These are phyloP conservation scores for Acacia pycnantha DNA, from an alignment of 331 rosid species.

Conservation along the genomic window DNA sequence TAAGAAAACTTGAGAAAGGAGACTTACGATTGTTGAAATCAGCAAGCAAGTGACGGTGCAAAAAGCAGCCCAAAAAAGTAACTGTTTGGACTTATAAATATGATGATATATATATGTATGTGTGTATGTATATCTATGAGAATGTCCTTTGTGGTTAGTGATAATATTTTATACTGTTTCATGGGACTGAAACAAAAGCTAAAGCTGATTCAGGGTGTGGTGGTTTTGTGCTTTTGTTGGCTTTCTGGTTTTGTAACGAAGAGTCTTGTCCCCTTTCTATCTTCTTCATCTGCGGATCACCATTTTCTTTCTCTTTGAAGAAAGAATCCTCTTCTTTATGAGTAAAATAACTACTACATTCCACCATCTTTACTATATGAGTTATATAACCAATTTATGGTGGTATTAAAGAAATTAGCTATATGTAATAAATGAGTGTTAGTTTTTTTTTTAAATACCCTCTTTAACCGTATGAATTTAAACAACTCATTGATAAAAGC, in stretches of 20 bases:
- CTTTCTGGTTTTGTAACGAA: conserved; percentile 49
- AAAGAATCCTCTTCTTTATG: background rate
- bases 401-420: no score
- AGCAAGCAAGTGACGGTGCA: conserved; percentile 81
- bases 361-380: no score
- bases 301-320: background rate
- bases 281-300: background rate
- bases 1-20: conserved; percentile 91
- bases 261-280: conserved; percentile 54
- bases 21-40: conserved; percentile 69
- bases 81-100: conserved; percentile 42
- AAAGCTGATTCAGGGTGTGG: conserved; percentile 36
- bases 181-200: conserved; percentile 70
- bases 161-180: conserved; percentile 54
- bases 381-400: no score
- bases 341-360: no score
- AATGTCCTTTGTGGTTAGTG: conserved; percentile 36
- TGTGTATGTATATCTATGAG: background rate
- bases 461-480: no score
- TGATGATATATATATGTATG: background rate
- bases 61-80: conserved; percentile 34
- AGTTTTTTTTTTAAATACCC: no score
- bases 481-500: no score
- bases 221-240: conserved; percentile 15
- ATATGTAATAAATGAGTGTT: no score